Conservation (phyloP, 2,329 filamentous ascomycete species). For the Fusarium marasasianum region DNA sequence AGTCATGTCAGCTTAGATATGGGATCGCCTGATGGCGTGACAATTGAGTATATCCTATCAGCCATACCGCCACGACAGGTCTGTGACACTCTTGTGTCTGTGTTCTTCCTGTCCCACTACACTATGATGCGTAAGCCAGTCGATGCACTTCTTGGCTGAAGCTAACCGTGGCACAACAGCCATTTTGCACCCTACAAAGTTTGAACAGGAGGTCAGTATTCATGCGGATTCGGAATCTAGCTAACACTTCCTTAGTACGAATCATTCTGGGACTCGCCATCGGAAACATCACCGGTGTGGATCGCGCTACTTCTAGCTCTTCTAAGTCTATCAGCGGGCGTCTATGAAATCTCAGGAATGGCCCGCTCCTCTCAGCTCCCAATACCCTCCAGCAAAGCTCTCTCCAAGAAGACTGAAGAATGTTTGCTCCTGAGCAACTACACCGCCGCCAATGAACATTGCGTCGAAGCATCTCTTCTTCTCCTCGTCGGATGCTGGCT, state of each 20-base stretch:
- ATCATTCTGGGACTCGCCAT: constrained; percentile 51
- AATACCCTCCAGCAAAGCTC: background rate
- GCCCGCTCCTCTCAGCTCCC: constrained; percentile 33
- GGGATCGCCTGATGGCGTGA: background rate
- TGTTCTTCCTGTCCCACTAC: constrained; percentile 43
- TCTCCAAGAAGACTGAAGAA: constrained; percentile 47
- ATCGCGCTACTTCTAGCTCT: constrained; percentile 57
- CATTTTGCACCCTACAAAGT: constrained; percentile 43
- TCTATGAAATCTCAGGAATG: constrained; percentile 41
- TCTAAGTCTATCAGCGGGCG: constrained; percentile 50
- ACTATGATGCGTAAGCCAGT: constrained; percentile 38
- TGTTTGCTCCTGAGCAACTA: constrained; percentile 58
- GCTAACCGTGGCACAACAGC: background rate
- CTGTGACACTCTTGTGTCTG: constrained; percentile 45
- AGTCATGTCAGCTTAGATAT: background rate
- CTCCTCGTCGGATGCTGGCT: constrained; percentile 50
- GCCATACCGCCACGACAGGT: constrained; percentile 38
- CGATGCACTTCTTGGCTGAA: rapidly evolving
- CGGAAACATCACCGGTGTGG: constrained; percentile 51
- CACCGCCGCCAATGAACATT: constrained; percentile 51
- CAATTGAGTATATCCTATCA: constrained; percentile 28
- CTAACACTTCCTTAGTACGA: constrained; percentile 47
- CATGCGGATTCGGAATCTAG: background rate
- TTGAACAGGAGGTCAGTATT: constrained; percentile 38
- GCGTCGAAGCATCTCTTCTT: constrained; percentile 56